Evolutionary conservation across 495 filamentous ascomycete genomes (phyloP), one percentile per base, ranked within the genome.

Genomic region (Amorphotheca resinae): DNA sequence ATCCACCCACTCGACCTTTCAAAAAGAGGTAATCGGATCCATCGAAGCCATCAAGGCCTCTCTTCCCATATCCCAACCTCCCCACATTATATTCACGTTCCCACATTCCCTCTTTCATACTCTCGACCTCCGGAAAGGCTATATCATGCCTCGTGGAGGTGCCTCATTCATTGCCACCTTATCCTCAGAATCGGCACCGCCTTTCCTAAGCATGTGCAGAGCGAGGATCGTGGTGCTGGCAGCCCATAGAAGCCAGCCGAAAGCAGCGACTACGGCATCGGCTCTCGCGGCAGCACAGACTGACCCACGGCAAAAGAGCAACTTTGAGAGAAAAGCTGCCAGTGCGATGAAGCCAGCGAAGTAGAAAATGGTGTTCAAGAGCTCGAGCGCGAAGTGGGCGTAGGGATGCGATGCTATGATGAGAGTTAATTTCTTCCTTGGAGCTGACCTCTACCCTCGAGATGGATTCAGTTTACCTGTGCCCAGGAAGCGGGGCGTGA

Each of bases 281-380:
- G 69, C 70, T 30, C 62, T 64, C 5, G 67, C 69, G 5, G 64
- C 59, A 14, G 54, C 56, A 58, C 71, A 74, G 4, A 70, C 67
- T 33, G 52, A 57, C 28, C 69, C 70, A 16, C 64, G 60, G 60
- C 71, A 74, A 60, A 69, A 70, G 52, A 65, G 58, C 21, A 72
- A 59, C 30, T 70, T 56, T 39, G 66, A 65, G 35, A 89, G 60
- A 59, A 77, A 79, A 4, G 75, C 76, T 4, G 73, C 70, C 16
- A 87, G 64, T 0, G 82, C 81, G 54, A 87, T 69, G 58, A 82
- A 87, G 25, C 82, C 83, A 0, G 76, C 68, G 61, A 94, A 82
- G 82, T 82, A 89, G 67, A 91, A 84, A 41, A 88, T 61, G 59
- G 74, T 73, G 40, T 84, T 88, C 33, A 77, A 39, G 30, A 62